Base-by-base conservation (phyloP, 192 early-diverging fungal species). In the Geranomyces variabilis region DNA sequence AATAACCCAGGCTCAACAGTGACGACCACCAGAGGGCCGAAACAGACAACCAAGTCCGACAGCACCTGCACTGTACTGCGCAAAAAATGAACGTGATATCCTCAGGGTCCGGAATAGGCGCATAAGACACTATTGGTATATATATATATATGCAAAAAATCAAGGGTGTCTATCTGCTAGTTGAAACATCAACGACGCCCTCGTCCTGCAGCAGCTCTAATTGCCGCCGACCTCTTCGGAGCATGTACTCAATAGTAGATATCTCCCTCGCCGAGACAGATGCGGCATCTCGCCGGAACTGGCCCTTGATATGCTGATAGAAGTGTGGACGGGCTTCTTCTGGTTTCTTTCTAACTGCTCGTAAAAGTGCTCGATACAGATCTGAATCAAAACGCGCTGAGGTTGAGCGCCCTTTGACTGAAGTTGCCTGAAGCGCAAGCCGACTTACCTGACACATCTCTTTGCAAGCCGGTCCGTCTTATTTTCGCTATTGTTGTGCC, bases 171-270 rank as follows among this genome's bases (percentile, higher is more conserved):
- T 41, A 41, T 41, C 36, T 41, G 36, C 36, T 41, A 7, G 3
- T 3, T 41, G 68, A 69, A 47, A 75, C 57, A 69, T 76, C 75
- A 15, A 71, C 75, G 33, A 77, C 75, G 22, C 13, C 48, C 15
- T 71, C 64, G 34, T 31, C 31, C 46, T 48, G 17, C 30, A 77
- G 34, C 19, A 77, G 26, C 34, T 77, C 71, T 43, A 71, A 31
- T 41, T 72, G 69, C 46, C 63, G 9, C 60, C 61, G 53, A 15
- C 75, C 75, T 3, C 63, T 28, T 41, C 75, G 28, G 6, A 77
- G 21, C 65, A 77, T 30, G 71, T 65, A 77, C 57, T 77, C 75
- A 19, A 77, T 77, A 10, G 75, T 73, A 31, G 65, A 63, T 6
- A 77, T 65, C 34, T 77, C 75, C 31, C 58, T 19, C 19, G 12